A percentile compares a stretch with the other conserved stretches of the same genome.
These are phyloP conservation scores for Ustilago tritici DNA, from an alignment of 1,284 basidiomycete genomes.

Conservation along the genomic window DNA sequence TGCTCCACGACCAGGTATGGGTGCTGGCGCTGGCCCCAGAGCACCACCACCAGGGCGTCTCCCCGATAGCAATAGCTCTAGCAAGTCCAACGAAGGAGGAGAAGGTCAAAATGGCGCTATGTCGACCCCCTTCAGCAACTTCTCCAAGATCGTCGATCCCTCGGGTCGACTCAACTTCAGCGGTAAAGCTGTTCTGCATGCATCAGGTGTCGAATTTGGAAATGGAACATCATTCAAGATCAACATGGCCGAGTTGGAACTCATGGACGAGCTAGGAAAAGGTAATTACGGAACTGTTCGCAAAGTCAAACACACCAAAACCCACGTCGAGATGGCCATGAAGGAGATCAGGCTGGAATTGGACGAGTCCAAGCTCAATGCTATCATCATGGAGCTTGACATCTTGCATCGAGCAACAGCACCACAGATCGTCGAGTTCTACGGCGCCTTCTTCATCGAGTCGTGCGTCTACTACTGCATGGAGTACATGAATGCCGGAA, in stretches of 20 bases:
- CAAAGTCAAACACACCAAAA: slow-evolving; percentile 92
- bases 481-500: slow-evolving; percentile 98
- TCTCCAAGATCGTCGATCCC: slow-evolving; percentile 96
- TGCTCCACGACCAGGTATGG: slow-evolving; percentile 20
- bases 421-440: slow-evolving; percentile 95
- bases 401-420: slow-evolving; percentile 92
- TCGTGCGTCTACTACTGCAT: slow-evolving; percentile 99
- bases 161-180: slow-evolving; percentile 92
- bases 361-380: slow-evolving; percentile 91
- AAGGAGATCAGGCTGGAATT: slow-evolving; percentile 99
- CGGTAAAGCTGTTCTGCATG: slow-evolving; percentile 91
- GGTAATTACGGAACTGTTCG: slow-evolving; percentile 98
- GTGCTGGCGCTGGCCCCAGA: slow-evolving; percentile 77
- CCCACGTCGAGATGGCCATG: slow-evolving; percentile 97
- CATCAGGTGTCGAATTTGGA: slow-evolving; percentile 92
- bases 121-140: slow-evolving; percentile 88
- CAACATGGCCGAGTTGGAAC: slow-evolving; percentile 93
- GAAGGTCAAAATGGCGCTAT: slow-evolving; percentile 68
- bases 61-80: slow-evolving; percentile 63
- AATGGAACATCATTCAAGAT: slow-evolving; percentile 92
- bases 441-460: slow-evolving; percentile 98
- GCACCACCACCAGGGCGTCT: slow-evolving; percentile 71
- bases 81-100: slow-evolving; percentile 14
- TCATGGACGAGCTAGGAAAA: slow-evolving; percentile 87
- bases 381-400: slow-evolving; percentile 98